phyloP scores from a whole-genome alignment of 495 filamentous ascomycete species.

The Hyaloscypha hepaticicola region DNA sequence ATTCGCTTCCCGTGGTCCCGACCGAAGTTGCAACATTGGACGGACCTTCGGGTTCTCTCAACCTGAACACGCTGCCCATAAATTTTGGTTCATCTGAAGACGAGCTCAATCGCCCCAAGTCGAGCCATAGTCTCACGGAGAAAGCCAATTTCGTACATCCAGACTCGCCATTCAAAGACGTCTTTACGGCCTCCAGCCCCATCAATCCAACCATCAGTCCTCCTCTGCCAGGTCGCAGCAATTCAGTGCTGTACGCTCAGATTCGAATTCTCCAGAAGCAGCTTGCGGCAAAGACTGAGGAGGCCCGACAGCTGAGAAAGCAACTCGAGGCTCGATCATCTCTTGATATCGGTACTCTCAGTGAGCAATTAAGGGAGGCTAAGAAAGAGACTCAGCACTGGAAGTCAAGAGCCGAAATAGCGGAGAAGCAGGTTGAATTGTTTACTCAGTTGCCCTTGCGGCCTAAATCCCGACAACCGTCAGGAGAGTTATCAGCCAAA shows the following conservation, averaged over 20 bases:
- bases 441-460: slow-evolving; percentile 25
- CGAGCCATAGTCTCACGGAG: neutral
- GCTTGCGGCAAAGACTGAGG: slow-evolving; percentile 40
- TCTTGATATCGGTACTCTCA: slow-evolving; percentile 41
- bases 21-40: slow-evolving; percentile 7
- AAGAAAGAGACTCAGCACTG: slow-evolving; percentile 46
- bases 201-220: neutral
- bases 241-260: slow-evolving; percentile 43
- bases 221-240: slow-evolving; percentile 26
- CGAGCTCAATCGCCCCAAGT: neutral
- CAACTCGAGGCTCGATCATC: slow-evolving; percentile 40
- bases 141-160: slow-evolving; percentile 14
- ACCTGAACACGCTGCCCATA: slow-evolving; percentile 29
- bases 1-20: neutral
- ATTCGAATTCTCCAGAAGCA: slow-evolving; percentile 46
- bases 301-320: slow-evolving; percentile 40
- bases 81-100: neutral
- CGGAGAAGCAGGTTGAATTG: slow-evolving; percentile 45
- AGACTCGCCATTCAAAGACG: slow-evolving; percentile 13
- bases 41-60: slow-evolving; percentile 7
- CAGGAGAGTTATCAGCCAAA: neutral
- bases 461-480: slow-evolving; percentile 1
- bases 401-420: slow-evolving; percentile 48
- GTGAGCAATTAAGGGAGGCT: slow-evolving; percentile 44
- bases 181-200: slow-evolving; percentile 16